Evolutionary conservation across 2,329 filamentous ascomycete genomes (phyloP).

Genomic region (Alternaria conjuncta): DNA sequence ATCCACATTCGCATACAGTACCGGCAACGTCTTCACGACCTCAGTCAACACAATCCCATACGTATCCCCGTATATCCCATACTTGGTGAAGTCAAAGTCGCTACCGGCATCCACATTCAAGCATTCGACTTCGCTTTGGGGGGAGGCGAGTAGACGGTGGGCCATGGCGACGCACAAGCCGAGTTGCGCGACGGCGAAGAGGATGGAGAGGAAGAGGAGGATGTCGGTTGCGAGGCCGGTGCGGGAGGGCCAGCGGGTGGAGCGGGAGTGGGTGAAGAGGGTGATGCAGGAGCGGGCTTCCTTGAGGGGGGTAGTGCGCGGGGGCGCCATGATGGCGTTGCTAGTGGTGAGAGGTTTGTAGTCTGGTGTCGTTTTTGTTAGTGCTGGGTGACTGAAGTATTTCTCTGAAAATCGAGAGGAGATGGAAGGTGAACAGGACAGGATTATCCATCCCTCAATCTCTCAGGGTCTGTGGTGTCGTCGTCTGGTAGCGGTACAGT

Average conservation of each 20-base stretch:
- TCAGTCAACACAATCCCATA: not conserved
- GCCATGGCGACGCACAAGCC: conserved; percentile 1
- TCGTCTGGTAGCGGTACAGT: not conserved
- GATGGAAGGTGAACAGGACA: not conserved
- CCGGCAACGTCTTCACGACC: not conserved
- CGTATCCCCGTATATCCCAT: not conserved
- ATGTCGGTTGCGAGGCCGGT: not conserved
- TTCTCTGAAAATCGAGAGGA: not conserved
- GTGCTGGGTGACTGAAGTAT: not conserved
- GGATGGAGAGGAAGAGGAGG: not conserved
- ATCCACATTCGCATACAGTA: conserved; percentile 1
- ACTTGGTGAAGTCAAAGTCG: not conserved
- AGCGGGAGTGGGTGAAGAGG: not conserved
- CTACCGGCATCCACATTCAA: not conserved
- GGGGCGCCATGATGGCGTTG: conserved; percentile 6
- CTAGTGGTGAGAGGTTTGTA: not conserved
- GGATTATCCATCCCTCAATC: not conserved
- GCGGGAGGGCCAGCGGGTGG: conserved; percentile 5
- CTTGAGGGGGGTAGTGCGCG: not conserved
- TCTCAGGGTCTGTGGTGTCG: not conserved
- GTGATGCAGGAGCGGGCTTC: not conserved
- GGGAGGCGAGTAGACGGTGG: not conserved
- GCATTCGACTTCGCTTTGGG: not conserved
- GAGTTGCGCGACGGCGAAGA: conserved; percentile 1
- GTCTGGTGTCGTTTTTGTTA: not conserved